Percentiles rank a stretch among this genome's conserved stretches.
Conservation (phyloP, 2,329 filamentous ascomycete genomes). For the Penicillium frequentans region DNA sequence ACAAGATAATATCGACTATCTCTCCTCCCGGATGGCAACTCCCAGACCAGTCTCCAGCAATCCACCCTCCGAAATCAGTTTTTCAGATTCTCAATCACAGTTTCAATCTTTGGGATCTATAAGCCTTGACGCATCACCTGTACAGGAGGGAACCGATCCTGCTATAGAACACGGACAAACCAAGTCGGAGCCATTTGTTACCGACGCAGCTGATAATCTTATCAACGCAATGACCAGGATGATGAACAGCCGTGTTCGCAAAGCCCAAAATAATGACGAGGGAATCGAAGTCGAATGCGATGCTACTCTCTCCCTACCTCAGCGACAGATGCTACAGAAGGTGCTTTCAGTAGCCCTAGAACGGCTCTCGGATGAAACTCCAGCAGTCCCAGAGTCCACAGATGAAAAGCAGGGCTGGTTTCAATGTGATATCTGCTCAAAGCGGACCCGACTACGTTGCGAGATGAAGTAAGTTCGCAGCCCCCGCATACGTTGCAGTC, state of each 20-base stretch:
- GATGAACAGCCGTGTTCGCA: conserved; percentile 28
- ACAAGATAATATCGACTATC: background rate
- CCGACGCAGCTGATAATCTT: conserved; percentile 32
- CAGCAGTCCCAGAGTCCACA: background rate
- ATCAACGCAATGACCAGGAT: conserved; percentile 35
- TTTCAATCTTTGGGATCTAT: background rate
- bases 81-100: background rate
- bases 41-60: background rate
- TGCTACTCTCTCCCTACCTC: conserved; percentile 25
- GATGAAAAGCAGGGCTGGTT: conserved; percentile 27
- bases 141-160: background rate
- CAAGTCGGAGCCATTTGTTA: conserved; percentile 24
- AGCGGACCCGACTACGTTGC: conserved; percentile 32
- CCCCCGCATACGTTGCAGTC: background rate
- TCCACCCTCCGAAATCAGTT: background rate
- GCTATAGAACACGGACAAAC: background rate
- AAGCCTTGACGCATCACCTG: background rate
- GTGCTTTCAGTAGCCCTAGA: conserved; percentile 32
- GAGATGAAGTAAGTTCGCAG: conserved; percentile 38
- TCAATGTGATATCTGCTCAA: conserved; percentile 32
- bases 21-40: background rate
- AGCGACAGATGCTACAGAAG: conserved; percentile 34
- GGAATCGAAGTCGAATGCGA: conserved; percentile 20
- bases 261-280: conserved; percentile 22
- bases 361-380: conserved; percentile 21